These are phyloP conservation scores for Lactifluus hygrophoroides DNA, from an alignment of 768 basidiomycete species.

Conservation along the genomic window DNA sequence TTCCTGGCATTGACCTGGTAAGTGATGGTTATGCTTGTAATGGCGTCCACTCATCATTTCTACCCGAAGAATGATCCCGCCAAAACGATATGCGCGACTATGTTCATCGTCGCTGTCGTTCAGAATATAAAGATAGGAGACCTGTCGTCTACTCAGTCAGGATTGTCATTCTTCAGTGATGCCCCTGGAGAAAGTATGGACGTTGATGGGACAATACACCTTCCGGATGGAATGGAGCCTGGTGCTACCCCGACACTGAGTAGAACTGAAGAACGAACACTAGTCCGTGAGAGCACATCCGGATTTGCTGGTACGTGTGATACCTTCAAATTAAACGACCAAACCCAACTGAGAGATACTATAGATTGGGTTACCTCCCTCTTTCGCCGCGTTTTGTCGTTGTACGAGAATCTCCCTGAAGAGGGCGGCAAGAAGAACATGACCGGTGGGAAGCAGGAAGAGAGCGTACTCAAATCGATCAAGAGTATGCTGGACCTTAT, in stretches of 20 bases:
- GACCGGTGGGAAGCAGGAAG: constrained; percentile 80
- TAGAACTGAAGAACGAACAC: constrained; percentile 58
- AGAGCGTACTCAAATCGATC: constrained; percentile 66
- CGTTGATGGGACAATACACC: constrained; percentile 36
- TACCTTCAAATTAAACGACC: background rate
- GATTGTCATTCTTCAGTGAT: constrained; percentile 45
- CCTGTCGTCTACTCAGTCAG: constrained; percentile 53
- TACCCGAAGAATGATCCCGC: constrained; percentile 59
- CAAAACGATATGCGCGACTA: constrained; percentile 72
- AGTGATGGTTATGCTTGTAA: constrained; percentile 22
- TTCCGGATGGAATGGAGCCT: constrained; percentile 46
- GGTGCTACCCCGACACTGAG: constrained; percentile 37
- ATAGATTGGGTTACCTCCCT: constrained; percentile 76
- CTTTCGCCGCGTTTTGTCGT: constrained; percentile 65
- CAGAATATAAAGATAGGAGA: constrained; percentile 76
- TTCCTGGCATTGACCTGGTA: constrained; percentile 89
- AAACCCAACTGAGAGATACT: background rate
- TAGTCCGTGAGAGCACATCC: constrained; percentile 71
- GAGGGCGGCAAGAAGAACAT: constrained; percentile 83
- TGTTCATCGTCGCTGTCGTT: constrained; percentile 65
- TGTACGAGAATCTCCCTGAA: constrained; percentile 91
- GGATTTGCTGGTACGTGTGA: constrained; percentile 55
- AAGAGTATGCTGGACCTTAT: constrained; percentile 76
- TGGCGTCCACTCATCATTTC: background rate
- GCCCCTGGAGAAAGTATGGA: constrained; percentile 49